Percentiles rank a stretch among this genome's conserved stretches.
phyloP scores from a whole-genome alignment of 2,329 filamentous ascomycete species.

The Blastomyces gilchristii region DNA sequence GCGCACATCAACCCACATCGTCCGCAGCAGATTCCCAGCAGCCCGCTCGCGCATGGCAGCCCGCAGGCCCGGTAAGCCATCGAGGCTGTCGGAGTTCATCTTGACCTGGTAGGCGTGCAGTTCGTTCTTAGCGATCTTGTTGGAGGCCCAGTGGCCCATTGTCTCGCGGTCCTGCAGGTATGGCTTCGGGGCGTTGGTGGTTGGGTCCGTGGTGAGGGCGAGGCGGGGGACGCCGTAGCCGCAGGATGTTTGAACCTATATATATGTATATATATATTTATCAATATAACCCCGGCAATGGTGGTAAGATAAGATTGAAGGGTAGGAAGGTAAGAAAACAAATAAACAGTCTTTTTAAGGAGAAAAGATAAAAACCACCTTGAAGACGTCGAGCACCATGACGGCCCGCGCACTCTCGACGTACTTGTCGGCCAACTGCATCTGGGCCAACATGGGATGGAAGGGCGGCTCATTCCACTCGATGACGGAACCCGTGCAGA shows the following conservation, averaged over 20 bases:
- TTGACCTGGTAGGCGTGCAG: conserved; percentile 47
- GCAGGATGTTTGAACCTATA: conserved; percentile 45
- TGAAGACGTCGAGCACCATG: conserved; percentile 51
- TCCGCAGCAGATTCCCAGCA: conserved; percentile 11
- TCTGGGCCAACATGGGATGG: conserved; percentile 32
- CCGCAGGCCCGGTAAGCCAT: conserved; percentile 49
- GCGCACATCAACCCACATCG: conserved; percentile 37
- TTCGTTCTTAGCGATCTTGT: conserved; percentile 41
- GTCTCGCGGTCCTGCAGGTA: conserved; percentile 47
- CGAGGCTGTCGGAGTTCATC: conserved; percentile 48
- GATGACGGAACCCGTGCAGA: conserved; percentile 49
- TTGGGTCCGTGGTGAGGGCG: conserved; percentile 29
- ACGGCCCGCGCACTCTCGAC: conserved; percentile 49
- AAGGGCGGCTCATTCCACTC: conserved; percentile 50
- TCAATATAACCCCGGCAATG: too few species aligned
- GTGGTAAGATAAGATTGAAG: too few species aligned
- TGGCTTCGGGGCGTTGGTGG: conserved; percentile 17
- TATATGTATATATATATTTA: too few species aligned
- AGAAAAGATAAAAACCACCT: conserved; percentile 29
- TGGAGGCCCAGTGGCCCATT: conserved; percentile 43
- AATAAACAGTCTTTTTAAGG: too few species aligned
- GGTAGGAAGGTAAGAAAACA: too few species aligned
- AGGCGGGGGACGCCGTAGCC: conserved; percentile 54
- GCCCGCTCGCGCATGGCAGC: conserved; percentile 43
- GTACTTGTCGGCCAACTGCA: conserved; percentile 33